Percentiles rank a stretch among this genome's conserved stretches.
phyloP scores from a whole-genome alignment of 139 green algal genomes.

The Choricystis sp. region DNA sequence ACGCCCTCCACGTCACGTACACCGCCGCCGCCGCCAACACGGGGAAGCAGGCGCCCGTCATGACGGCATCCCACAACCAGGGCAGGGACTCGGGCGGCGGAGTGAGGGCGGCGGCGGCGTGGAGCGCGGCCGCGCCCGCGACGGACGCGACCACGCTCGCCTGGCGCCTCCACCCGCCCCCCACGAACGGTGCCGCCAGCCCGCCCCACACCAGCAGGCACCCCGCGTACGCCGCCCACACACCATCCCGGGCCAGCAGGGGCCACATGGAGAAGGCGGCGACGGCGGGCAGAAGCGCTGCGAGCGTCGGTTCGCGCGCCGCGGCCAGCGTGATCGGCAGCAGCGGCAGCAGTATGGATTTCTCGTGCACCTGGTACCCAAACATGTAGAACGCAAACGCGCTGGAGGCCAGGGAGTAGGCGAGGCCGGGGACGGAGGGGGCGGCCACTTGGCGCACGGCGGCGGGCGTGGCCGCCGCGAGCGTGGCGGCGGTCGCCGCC shows the following conservation, averaged over 20 bases:
- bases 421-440: slow-evolving; percentile 41
- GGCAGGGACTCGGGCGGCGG: not conserved
- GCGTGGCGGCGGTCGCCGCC: slow-evolving; percentile 36
- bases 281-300: slow-evolving; percentile 33
- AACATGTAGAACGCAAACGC: slow-evolving; percentile 90
- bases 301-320: slow-evolving; percentile 25
- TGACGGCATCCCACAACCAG: not conserved
- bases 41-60: not conserved
- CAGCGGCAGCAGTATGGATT: slow-evolving; percentile 85
- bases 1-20: not conserved
- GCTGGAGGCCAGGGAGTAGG: slow-evolving; percentile 65
- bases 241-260: slow-evolving; percentile 67
- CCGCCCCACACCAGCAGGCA: slow-evolving; percentile 16
- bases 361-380: slow-evolving; percentile 94
- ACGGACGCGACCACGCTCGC: not conserved
- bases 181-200: not conserved
- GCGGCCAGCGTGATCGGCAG: slow-evolving; percentile 63
- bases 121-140: not conserved
- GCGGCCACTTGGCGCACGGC: slow-evolving; percentile 30
- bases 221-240: slow-evolving; percentile 45
- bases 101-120: not conserved
- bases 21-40: not conserved
- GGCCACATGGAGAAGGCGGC: slow-evolving; percentile 76
- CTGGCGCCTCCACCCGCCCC: not conserved
- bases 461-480: slow-evolving; percentile 28